Evolutionary conservation across 352 stramenopile species (phyloP).

Genomic region (Globisporangium okanoganense): DNA sequence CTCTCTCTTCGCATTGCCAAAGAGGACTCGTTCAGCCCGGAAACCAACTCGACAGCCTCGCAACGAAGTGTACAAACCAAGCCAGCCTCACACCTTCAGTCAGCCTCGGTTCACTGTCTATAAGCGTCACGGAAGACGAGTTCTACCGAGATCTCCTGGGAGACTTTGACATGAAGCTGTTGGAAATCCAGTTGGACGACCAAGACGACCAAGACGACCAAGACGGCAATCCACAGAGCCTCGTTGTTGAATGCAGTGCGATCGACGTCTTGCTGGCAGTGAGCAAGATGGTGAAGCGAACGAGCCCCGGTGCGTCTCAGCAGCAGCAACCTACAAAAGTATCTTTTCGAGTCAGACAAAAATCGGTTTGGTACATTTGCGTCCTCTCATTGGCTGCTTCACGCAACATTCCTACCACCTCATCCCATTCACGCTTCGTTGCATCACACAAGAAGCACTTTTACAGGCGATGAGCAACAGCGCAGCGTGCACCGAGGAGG

Average conservation of each 20-base stretch:
- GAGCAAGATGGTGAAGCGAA: background rate
- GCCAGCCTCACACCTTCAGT: background rate
- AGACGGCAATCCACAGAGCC: background rate
- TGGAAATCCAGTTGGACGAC: constrained; percentile 31
- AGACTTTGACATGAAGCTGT: constrained; percentile 22
- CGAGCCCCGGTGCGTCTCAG: background rate
- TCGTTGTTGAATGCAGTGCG: background rate
- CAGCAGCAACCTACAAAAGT: background rate
- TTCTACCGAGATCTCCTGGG: constrained; percentile 27
- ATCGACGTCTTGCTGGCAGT: constrained; percentile 1
- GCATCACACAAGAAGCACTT: no score
- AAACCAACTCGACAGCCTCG: background rate
- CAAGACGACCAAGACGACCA: background rate
- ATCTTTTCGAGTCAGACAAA: constrained; percentile 1
- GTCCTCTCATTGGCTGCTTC: no score
- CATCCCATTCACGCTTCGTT: no score
- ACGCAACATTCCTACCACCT: no score
- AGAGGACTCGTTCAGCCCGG: background rate
- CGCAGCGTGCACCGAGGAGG: constrained; percentile 23
- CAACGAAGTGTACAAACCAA: background rate
- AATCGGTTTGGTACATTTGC: no score
- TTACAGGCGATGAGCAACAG: constrained; percentile 1
- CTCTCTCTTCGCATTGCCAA: background rate
- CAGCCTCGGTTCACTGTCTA: constrained; percentile 1
- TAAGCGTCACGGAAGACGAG: constrained; percentile 11